Evolutionary conservation across 2,329 filamentous ascomycete species (phyloP).

Genomic region (Pseudogymnoascus sp.): DNA sequence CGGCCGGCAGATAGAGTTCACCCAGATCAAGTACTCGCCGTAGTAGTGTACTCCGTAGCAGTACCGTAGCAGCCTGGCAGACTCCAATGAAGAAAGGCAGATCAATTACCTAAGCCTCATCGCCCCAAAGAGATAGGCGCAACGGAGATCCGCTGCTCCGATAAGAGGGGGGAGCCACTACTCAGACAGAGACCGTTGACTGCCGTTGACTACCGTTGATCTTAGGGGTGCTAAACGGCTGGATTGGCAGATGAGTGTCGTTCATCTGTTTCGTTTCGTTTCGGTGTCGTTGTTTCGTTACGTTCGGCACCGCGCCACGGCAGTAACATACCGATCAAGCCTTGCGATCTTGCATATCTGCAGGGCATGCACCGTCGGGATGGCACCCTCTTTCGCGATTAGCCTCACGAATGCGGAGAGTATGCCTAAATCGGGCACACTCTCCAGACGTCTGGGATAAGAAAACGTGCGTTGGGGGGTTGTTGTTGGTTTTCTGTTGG

Average conservation of each 20-base stretch:
- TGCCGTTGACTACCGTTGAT: not conserved
- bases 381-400: not conserved
- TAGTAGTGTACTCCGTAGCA: too few species aligned
- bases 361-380: not conserved
- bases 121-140: not conserved
- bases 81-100: not conserved
- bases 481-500: not conserved
- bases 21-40: too few species aligned
- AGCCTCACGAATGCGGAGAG: not conserved
- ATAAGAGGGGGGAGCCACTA: not conserved
- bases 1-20: not conserved
- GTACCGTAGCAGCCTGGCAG: not conserved
- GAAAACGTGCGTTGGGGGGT: not conserved
- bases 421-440: not conserved
- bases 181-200: not conserved
- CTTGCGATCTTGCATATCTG: not conserved
- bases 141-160: not conserved
- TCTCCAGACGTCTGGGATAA: not conserved
- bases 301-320: not conserved
- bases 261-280: not conserved
- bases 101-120: not conserved
- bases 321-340: not conserved
- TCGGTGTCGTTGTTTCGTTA: not conserved
- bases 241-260: not conserved
- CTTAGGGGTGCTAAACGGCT: not conserved